A percentile compares a stretch with the other conserved stretches of the same genome.
These are phyloP conservation scores for Aspergillus diversus DNA, from an alignment of 495 filamentous ascomycete species.

Conservation along the genomic window DNA sequence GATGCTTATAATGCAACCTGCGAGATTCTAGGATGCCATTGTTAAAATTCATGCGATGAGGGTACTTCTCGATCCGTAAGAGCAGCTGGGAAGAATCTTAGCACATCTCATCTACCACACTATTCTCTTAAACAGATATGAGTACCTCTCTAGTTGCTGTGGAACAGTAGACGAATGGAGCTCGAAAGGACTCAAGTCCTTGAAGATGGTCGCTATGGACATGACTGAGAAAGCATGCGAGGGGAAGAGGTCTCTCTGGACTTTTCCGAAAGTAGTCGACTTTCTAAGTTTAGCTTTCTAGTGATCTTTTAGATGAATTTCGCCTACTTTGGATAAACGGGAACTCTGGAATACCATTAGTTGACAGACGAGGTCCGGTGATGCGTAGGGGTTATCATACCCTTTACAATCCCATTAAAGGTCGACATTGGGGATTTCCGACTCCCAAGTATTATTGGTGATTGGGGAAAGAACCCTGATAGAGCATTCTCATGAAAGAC, in stretches of 20 bases:
- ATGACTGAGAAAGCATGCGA: conserved; percentile 91
- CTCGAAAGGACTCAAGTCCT: conserved; percentile 75
- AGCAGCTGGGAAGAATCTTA: conserved; percentile 49
- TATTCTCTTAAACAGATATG: not conserved
- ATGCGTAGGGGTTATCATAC: conserved; percentile 31
- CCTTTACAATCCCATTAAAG: conserved; percentile 71
- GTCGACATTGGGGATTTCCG: conserved; percentile 65
- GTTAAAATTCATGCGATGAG: conserved; percentile 78
- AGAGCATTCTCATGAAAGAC: not conserved
- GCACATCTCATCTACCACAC: not conserved
- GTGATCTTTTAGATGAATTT: not conserved
- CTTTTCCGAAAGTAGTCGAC: conserved; percentile 83
- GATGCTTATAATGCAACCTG: conserved; percentile 71
- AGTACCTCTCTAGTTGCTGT: conserved; percentile 75
- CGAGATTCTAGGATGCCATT: conserved; percentile 75
- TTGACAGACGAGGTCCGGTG: conserved; percentile 13
- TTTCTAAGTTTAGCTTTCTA: conserved; percentile 28
- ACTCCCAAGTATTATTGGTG: not conserved
- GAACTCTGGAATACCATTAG: conserved; percentile 39
- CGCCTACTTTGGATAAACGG: conserved; percentile 42
- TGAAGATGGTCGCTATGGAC: conserved; percentile 89
- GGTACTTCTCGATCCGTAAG: conserved; percentile 73
- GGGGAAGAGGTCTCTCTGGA: conserved; percentile 58
- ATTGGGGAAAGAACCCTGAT: not conserved
- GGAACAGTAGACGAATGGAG: conserved; percentile 90